Base-by-base conservation (phyloP, 257 asterid genomes). In the Ballota nigra region DNA sequence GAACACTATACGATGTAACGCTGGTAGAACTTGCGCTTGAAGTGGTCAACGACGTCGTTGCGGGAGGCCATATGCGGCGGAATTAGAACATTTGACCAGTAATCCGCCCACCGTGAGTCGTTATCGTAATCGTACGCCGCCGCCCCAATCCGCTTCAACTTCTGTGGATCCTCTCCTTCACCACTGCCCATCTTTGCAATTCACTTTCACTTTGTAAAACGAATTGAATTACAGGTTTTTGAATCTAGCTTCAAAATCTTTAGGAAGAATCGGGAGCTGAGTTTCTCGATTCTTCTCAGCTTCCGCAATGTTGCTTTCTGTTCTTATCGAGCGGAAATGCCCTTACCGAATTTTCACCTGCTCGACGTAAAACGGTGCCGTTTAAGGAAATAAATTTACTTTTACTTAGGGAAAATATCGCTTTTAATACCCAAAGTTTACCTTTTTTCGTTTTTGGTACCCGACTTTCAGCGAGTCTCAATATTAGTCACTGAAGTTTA, bases 21-120 rank as follows among this genome's bases (percentile, higher is more conserved):
- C 80, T 91, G 96, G 82, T 94, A 94, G 89, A 94, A 94, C 81
- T 94, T 94, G 88, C 80, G 90, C 84, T 94, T 89, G 90, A 85
- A 94, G 88, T 91, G 96, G 18, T 84, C 63, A 60, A 84, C 88
- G 78, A 91, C 96, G 75, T 89, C 96, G 74, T 74, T 66, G 57
- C 95, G 92, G 69, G 97, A 86, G 58, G 87, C 88, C 92, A 93
- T 81, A 71, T 84, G 86, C 0, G 98, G 97, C 40, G 97, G 98
- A 71, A 94, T 89, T 28, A 94, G 91, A n/a, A 94, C 85, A 77
- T 94, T 87, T 55, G 97, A 91, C 98, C 98, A 91, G 61, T 94
- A 94, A 38, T 83, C 96, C 67, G 91, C 81, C 97, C 97, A 94
- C 74, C 87, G 87, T 0, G 92, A 55, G 77, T 94, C 98, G 83